Percentiles rank a stretch among this genome's conserved stretches.
These are phyloP conservation scores for Thraustotheca clavata DNA, from an alignment of 352 stramenopile genomes.

Conservation along the genomic window DNA sequence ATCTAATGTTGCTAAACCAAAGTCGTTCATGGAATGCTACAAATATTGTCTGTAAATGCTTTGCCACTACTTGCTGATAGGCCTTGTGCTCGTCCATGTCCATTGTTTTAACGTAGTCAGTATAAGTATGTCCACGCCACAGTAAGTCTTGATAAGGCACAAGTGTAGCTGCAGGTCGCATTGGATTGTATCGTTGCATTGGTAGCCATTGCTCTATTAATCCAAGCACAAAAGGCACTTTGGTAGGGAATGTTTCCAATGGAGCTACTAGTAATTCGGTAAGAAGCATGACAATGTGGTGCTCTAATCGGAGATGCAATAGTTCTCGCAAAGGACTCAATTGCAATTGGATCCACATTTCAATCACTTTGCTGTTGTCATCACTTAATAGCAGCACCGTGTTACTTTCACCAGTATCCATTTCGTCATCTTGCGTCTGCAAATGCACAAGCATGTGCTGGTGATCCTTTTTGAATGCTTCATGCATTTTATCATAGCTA, in stretches of 20 bases:
- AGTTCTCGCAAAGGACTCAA: conserved; percentile 70
- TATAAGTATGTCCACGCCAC: conserved; percentile 71
- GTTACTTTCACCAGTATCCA: conserved; percentile 23
- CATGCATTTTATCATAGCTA: neutral
- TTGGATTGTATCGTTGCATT: neutral
- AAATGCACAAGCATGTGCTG: conserved; percentile 18
- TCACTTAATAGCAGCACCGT: conserved; percentile 18
- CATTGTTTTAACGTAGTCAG: conserved; percentile 19
- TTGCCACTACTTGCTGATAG: conserved; percentile 48
- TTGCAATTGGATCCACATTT: conserved; percentile 50
- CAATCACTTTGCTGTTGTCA: conserved; percentile 17
- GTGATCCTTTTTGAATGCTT: neutral
- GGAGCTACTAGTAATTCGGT: neutral
- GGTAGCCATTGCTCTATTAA: conserved; percentile 7
- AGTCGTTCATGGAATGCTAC: conserved; percentile 72
- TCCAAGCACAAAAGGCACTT: neutral
- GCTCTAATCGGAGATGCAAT: conserved; percentile 47
- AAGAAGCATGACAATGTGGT: conserved; percentile 39
- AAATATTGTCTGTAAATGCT: conserved; percentile 54
- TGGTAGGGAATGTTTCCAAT: neutral
- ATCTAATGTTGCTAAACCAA: conserved; percentile 70
- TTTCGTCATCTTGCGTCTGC: conserved; percentile 23
- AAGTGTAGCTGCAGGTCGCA: conserved; percentile 6
- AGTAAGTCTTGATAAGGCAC: conserved; percentile 73
- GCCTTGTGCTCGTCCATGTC: conserved; percentile 30